A percentile compares a stretch with the other conserved stretches of the same genome.
Conservation (phyloP, 108 stramenopile species). For the Schizochytrium sp. region DNA sequence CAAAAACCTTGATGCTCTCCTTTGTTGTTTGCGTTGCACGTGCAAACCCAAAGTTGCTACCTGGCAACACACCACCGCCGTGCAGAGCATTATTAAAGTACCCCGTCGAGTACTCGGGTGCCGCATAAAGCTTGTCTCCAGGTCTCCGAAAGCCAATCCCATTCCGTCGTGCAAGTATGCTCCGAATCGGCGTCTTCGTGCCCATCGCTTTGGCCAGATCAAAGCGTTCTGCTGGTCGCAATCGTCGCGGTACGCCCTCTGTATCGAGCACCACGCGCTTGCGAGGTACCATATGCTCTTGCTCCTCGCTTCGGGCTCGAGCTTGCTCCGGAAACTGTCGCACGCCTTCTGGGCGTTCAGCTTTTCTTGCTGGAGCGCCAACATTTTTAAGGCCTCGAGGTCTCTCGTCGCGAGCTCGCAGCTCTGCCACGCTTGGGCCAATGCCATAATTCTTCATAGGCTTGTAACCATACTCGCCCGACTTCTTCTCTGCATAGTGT, state of each 20-base stretch:
- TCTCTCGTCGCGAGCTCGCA: neutral
- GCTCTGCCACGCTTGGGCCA: neutral
- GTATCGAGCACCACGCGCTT: neutral
- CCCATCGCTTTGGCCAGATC: neutral
- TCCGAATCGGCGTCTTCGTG: neutral
- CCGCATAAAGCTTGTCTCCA: neutral
- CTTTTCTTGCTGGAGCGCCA: neutral
- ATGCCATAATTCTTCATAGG: neutral
- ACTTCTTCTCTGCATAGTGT: neutral
- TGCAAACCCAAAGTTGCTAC: slow-evolving; percentile 9
- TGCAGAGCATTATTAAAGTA: neutral
- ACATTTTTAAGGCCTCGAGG: neutral
- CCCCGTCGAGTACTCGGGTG: neutral
- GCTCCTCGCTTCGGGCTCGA: neutral
- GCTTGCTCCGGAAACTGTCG: neutral
- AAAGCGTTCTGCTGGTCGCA: neutral
- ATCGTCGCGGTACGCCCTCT: neutral
- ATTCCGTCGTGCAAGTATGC: neutral
- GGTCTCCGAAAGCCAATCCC: neutral
- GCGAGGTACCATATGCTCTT: neutral
- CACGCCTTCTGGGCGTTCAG: neutral
- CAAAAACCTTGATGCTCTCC: neutral
- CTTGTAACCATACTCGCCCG: neutral
- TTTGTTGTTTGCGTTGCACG: neutral
- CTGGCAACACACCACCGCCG: neutral